Base-by-base conservation (phyloP, 2,329 filamentous ascomycete genomes). In the Epichloe coenophiala region DNA sequence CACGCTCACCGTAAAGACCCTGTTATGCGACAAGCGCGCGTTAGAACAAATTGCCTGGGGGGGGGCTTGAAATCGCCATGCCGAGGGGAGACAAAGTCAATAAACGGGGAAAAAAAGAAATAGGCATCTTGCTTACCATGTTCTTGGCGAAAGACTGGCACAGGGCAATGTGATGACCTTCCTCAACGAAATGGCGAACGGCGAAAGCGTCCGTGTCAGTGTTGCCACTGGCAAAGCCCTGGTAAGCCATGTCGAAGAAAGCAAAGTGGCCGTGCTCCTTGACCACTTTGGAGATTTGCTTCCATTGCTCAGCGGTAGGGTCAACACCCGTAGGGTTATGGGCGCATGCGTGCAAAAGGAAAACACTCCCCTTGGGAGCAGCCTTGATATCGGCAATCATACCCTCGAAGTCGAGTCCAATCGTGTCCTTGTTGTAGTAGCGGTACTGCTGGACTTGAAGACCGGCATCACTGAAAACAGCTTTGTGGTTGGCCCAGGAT, bases 181-280 rank as follows among this genome's bases (percentile, higher is more conserved):
- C 76, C 72, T 88, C 79, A 67, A 96, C 82, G 68, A 98, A 98
- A 77, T 96, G 78, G 59, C 93, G 83, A 59, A 97, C 79, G 54
- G 93, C 88, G 67, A 91, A 97, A 57, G 93, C 93, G 67, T 98
- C 91, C 70, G 83, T 83, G 76, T 94, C 81, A 57, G 87, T 93
- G 72, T 95, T 81, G 60, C 91, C 91, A 57, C 85, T 93, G 61
- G 91, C 91, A 65, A 98, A 97, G 61, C 91, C 91, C 74, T 98
- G 91, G 78, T 98, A 98, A 57, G 91, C 91, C 90, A 96, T 96
- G 71, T 97, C 91, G 74, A 97, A 98, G 81, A 98, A 96, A 62
- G 88, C 83, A 68, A 85, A 95, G 78, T 97, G 91, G 47, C 78
- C 83, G 68, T 86, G 82, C 66, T 81, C 78, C 80, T 94, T 94